Conservation (phyloP, 768 basidiomycete species). For the Naematelia encephala region DNA sequence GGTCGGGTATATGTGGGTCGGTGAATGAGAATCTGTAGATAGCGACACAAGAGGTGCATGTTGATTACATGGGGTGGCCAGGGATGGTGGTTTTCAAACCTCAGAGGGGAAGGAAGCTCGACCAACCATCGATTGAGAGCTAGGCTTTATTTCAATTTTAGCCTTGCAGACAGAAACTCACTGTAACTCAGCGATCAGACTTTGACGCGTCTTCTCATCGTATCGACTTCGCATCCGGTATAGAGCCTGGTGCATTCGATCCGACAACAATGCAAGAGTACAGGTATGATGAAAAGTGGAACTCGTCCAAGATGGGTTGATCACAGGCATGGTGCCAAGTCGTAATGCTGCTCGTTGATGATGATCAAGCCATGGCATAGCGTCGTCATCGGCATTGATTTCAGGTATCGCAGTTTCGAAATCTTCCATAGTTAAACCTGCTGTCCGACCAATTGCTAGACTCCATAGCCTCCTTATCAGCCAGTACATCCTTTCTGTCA, state of each 20-base stretch:
- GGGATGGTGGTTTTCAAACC: background rate
- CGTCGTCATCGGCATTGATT: conserved; percentile 5
- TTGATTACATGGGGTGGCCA: conserved; percentile 6
- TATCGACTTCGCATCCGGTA: background rate
- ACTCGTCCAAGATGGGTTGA: conserved; percentile 1
- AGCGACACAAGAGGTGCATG: conserved; percentile 2
- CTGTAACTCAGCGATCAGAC: conserved; percentile 4
- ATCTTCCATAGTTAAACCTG: background rate
- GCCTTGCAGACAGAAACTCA: conserved; percentile 1
- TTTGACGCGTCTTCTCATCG: background rate
- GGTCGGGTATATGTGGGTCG: conserved; percentile 8
- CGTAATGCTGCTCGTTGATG: background rate
- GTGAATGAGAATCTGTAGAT: conserved; percentile 6
- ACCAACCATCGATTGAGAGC: conserved; percentile 1
- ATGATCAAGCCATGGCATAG: conserved; percentile 2
- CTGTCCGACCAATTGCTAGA: conserved; percentile 23
- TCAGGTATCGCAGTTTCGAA: conserved; percentile 13
- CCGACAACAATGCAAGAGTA: conserved; percentile 1
- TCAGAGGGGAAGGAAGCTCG: conserved; percentile 3
- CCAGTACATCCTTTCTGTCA: background rate
- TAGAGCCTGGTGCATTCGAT: background rate
- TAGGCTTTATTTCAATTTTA: background rate
- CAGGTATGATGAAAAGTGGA: conserved; percentile 3
- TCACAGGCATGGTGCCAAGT: background rate
- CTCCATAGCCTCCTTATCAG: conserved; percentile 21